phyloP scores from a whole-genome alignment of 2,329 filamentous ascomycete genomes.

The Colletotrichum gigasporum region DNA sequence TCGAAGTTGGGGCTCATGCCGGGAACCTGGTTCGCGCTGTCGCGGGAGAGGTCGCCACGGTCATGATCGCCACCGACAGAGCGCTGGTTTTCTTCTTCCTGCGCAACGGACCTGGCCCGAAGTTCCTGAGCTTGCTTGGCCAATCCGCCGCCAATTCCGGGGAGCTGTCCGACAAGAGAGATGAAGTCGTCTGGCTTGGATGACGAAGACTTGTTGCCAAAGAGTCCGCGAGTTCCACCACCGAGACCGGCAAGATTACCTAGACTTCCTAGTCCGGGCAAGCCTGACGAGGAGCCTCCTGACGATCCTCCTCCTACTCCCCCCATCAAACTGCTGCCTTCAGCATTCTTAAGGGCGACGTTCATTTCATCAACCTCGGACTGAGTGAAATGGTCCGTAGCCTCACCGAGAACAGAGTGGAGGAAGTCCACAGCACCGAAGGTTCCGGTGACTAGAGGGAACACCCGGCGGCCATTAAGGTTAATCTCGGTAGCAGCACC shows the following conservation, averaged over 20 bases:
- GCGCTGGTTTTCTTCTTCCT: slow-evolving; percentile 59
- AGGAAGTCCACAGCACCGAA: slow-evolving; percentile 88
- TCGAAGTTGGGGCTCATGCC: slow-evolving; percentile 83
- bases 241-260: slow-evolving; percentile 34
- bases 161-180: slow-evolving; percentile 78
- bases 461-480: slow-evolving; percentile 73
- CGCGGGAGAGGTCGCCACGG: slow-evolving; percentile 46
- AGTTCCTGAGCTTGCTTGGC: slow-evolving; percentile 73
- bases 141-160: slow-evolving; percentile 72
- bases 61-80: slow-evolving; percentile 41
- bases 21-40: slow-evolving; percentile 69
- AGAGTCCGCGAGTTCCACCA: slow-evolving; percentile 51
- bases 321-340: slow-evolving; percentile 56
- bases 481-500: slow-evolving; percentile 74
- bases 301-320: slow-evolving; percentile 37
- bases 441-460: slow-evolving; percentile 76
- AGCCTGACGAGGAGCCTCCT: slow-evolving; percentile 39
- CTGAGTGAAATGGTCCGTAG: slow-evolving; percentile 83
- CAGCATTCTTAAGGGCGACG: slow-evolving; percentile 75
- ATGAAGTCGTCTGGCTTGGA: slow-evolving; percentile 68
- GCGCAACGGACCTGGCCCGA: slow-evolving; percentile 67
- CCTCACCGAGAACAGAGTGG: slow-evolving; percentile 81
- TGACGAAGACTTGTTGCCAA: slow-evolving; percentile 38
- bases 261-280: slow-evolving; percentile 2
- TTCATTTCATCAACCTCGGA: slow-evolving; percentile 87